Evolutionary conservation across 768 basidiomycete species (phyloP), one percentile per base, ranked within the genome.

Genomic region (Tricholoma saponaceum): DNA sequence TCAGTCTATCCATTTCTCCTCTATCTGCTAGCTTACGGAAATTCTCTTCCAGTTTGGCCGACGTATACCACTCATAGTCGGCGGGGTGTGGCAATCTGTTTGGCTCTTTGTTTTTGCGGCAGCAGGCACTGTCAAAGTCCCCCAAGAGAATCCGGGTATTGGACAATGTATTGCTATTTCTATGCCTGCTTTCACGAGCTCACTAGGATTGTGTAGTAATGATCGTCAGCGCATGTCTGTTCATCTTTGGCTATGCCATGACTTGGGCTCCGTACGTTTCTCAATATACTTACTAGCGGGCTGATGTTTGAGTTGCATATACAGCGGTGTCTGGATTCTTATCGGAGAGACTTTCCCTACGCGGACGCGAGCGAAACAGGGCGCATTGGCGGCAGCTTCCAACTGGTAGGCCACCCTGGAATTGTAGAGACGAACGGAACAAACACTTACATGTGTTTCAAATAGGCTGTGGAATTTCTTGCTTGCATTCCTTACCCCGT

Each of bases 341-440:
- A 87, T 86, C 56, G 88, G 87, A 35, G 88, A 90, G 70, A 87
- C 85, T 1, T 90, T 89, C 76, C 83, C 86, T 0, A 88, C 84
- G 9, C 77, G 85, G 22, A 87, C 87, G 4, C 80, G 87, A 54
- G 83, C 87, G 4, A 85, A 87, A 67, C 88, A 89, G 66, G 86
- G 82, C 4, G 82, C 85, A 35, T 69, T 91, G 39, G 77, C 86
- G 1, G 87, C 85, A 1, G 78, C 84, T 0, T 71, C 76, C 30
- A 89, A 87, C 69, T 89, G 86, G 72, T 70, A 51, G 14, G 67
- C 52, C 9, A 9, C 44, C 56, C 30, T 53, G n/a, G 60, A n/a
- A 30, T 30, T 26, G 12, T 23, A 6, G 37, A 22, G 25, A n/a
- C 25, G 4, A 28, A 47, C 20, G 4, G 50, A 20, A 9, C 33